These are phyloP conservation scores for Ramalina peruviana DNA, from an alignment of 495 filamentous ascomycete species.

Conservation along the genomic window DNA sequence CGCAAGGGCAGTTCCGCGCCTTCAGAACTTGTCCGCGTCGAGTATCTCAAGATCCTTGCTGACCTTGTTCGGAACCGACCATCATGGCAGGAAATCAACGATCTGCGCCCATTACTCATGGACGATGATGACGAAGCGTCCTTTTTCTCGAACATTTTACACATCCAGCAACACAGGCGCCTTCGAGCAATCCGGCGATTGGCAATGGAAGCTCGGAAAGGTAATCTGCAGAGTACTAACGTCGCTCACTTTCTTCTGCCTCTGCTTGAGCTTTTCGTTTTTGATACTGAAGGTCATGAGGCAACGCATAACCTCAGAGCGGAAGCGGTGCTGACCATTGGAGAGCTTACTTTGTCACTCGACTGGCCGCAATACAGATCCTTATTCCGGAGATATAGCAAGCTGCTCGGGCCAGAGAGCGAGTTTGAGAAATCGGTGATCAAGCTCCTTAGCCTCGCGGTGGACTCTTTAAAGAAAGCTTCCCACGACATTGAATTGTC, in stretches of 20 bases:
- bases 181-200: slow-evolving; percentile 69
- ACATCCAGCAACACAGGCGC: slow-evolving; percentile 80
- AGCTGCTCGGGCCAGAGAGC: slow-evolving; percentile 65
- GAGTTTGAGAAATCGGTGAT: slow-evolving; percentile 79
- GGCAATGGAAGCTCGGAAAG: slow-evolving; percentile 45
- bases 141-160: slow-evolving; percentile 85
- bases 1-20: slow-evolving; percentile 56
- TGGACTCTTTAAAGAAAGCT: slow-evolving; percentile 53
- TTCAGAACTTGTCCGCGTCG: slow-evolving; percentile 72
- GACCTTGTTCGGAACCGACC: slow-evolving; percentile 61
- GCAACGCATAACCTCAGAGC: slow-evolving; percentile 72
- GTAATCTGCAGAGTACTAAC: slow-evolving; percentile 54
- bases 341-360: slow-evolving; percentile 54
- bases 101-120: slow-evolving; percentile 60
- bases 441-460: slow-evolving; percentile 62
- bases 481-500: slow-evolving; percentile 29
- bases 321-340: slow-evolving; percentile 64
- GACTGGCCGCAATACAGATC: slow-evolving; percentile 88
- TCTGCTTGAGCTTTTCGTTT: slow-evolving; percentile 84
- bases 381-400: slow-evolving; percentile 63
- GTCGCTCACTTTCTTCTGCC: slow-evolving; percentile 80
- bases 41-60: slow-evolving; percentile 65
- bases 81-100: slow-evolving; percentile 51
- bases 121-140: slow-evolving; percentile 75
- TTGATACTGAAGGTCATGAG: slow-evolving; percentile 61